Base-by-base conservation (phyloP, 768 basidiomycete genomes). In the Termitomyces bulborhizus region DNA sequence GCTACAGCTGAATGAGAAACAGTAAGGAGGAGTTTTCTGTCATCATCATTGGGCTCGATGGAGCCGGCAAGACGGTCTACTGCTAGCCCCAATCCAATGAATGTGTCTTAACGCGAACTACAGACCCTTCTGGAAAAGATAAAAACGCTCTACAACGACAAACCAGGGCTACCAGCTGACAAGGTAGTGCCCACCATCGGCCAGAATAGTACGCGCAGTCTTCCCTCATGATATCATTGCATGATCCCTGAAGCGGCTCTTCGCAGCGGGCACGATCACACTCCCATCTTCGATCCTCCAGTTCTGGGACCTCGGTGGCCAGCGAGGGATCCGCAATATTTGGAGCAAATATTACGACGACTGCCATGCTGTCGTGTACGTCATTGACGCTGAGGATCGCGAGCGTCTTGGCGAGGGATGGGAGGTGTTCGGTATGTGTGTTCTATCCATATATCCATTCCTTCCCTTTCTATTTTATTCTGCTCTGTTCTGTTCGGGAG, bases 261-360 rank as follows among this genome's bases (percentile, higher is more conserved):
- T 7, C 13, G 21, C 37, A 34, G 96, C 90, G 69, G 97, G 96
- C 39, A 92, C 91, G 67, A 94, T 98, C 56, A 86, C 85, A 0
- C 79, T 99, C 4, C 93, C 97, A 0, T 96, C 94, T 0, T 94
- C 93, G 0, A 88, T 96, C 29, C 82, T 98, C 27, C 91, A 93
- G 65, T 98, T 98, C 77, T 97, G 93, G 85, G 97, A 99, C 66
- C 78, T 99, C 9, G 96, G 97, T 11, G 96, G 96, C 0, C 96
- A 98, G 66, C 77, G 88, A 1, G 93, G 95, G 24, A 96, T 99
- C 40, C 81, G 96, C 29, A 87, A 85, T 36, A 96, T 99, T 60
- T 98, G 96, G 95, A 84, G 87, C 56, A 78, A 82, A 54, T 99
- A 99, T 71, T 98, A 96, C 68, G 88, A 92, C 53, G 94, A 98